Evolutionary conservation across 2,329 filamentous ascomycete species (phyloP).

Genomic region (Alternaria panax): DNA sequence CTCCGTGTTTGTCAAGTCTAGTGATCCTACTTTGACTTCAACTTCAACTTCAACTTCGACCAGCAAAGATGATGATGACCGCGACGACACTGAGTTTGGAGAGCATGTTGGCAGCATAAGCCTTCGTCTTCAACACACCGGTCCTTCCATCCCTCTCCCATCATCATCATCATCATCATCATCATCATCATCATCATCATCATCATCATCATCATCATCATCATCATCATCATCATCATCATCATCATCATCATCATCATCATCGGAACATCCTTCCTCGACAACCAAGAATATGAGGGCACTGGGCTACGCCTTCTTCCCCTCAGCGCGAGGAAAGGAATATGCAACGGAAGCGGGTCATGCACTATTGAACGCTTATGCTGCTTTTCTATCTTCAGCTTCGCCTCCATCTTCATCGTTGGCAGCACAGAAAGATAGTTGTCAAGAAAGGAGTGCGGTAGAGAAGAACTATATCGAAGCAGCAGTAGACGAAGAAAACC

Average conservation of each 20-base stretch:
- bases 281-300: constrained; percentile 15
- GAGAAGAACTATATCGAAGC: constrained; percentile 35
- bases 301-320: constrained; percentile 36
- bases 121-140: constrained; percentile 12
- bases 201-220: no score
- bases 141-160: constrained; percentile 10
- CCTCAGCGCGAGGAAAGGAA: constrained; percentile 30
- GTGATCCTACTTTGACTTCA: no score
- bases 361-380: constrained; percentile 28
- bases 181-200: no score
- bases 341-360: constrained; percentile 38
- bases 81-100: constrained; percentile 1
- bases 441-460: not conserved
- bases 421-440: not conserved
- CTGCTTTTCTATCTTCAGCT: not conserved
- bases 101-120: constrained; percentile 25
- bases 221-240: no score
- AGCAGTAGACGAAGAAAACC: constrained; percentile 30
- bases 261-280: not conserved
- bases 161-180: not conserved
- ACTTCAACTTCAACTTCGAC: not conserved
- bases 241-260: not conserved
- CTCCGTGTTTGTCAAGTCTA: constrained; percentile 18
- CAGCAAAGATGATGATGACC: not conserved
- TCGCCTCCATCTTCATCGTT: not conserved